A percentile compares a stretch with the other conserved stretches of the same genome.
Evolutionary conservation across 805 yeast species (phyloP).

Genomic region (Saccharomyces cerevisiae): DNA sequence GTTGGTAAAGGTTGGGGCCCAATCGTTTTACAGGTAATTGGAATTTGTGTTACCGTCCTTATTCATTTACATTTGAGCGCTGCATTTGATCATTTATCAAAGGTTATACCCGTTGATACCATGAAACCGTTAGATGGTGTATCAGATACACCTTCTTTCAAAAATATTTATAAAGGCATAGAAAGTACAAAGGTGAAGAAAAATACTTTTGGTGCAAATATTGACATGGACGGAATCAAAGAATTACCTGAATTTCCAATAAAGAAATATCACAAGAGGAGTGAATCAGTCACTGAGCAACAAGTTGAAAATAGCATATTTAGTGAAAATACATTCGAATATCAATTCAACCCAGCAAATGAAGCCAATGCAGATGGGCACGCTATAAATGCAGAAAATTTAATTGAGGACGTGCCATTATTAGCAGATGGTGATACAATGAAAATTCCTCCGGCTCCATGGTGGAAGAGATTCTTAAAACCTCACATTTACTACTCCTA

Average conservation of each 20-base stretch:
- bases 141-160: slow-evolving; percentile 49
- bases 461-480: slow-evolving; percentile 41
- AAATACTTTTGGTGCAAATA: slow-evolving; percentile 3
- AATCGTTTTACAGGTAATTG: slow-evolving; percentile 61
- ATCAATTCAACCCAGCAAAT: slow-evolving; percentile 6
- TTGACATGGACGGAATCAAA: slow-evolving; percentile 13
- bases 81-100: slow-evolving; percentile 59
- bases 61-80: slow-evolving; percentile 54
- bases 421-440: slow-evolving; percentile 53
- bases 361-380: slow-evolving; percentile 1
- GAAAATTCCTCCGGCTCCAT: slow-evolving; percentile 31
- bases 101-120: slow-evolving; percentile 56
- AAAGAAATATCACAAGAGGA: slow-evolving; percentile 16
- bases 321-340: slow-evolving; percentile 22
- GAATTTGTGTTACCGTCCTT: slow-evolving; percentile 57
- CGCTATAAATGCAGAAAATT: slow-evolving; percentile 16
- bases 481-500: slow-evolving; percentile 49
- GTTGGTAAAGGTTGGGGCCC: slow-evolving; percentile 97
- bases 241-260: slow-evolving; percentile 27
- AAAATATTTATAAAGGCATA: slow-evolving; percentile 24
- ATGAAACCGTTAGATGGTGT: slow-evolving; percentile 74
- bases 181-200: slow-evolving; percentile 2
- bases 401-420: slow-evolving; percentile 41
- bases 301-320: slow-evolving; percentile 7
- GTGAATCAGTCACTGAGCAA: not conserved